Base-by-base conservation (phyloP, 495 filamentous ascomycete genomes). In the Hypomontagnella monticulosa region DNA sequence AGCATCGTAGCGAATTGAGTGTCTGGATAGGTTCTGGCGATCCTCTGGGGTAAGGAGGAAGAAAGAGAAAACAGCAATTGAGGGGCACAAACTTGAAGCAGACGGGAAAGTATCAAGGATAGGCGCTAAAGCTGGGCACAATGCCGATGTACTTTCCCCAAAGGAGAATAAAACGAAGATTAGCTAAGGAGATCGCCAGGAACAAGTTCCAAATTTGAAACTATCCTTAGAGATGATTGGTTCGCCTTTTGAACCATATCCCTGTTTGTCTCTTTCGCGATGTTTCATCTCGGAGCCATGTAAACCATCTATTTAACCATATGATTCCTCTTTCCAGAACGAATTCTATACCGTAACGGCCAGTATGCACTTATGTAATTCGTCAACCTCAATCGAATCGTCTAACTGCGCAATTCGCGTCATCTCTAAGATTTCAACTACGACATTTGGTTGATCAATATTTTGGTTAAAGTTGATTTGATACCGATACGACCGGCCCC, bases 241-340 rank as follows among this genome's bases (percentile, higher is more conserved):
- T 8, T 38, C 30, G 16, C 49, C 12, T 19, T 37, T 4, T 9
- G 11, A 19, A n/a, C 32, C 14, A 12, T 3, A 63, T 27, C 53
- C 59, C 49, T 62, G 58, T 48, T 48, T 6, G 23, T 27, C 23
- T 6, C 23, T 27, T 27, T 27, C 19, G 27, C 42, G 18, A 7
- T 58, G 65, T 68, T 68, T 68, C 65, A 68, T 60, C 54, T 59
- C 43, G 65, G 58, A 49, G 30, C 54, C 47, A 67, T 59, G 59
- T 36, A 66, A 18, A 34, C 54, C 61, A 65, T 65, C 46, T 53
- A 57, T 66, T 66, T 57, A 61, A 61, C 51, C 57, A 66, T 56
- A 50, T 38, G 52, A 42, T 51, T 57, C 37, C 14, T 43, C 30
- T 53, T 43, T 51, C 50, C 11, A 53, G 40, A 38, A 38, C 27